Evolutionary conservation across 2,329 filamentous ascomycete genomes (phyloP), one percentile per base, ranked within the genome.

Genomic region (Proliferodiscus dingleyae): DNA sequence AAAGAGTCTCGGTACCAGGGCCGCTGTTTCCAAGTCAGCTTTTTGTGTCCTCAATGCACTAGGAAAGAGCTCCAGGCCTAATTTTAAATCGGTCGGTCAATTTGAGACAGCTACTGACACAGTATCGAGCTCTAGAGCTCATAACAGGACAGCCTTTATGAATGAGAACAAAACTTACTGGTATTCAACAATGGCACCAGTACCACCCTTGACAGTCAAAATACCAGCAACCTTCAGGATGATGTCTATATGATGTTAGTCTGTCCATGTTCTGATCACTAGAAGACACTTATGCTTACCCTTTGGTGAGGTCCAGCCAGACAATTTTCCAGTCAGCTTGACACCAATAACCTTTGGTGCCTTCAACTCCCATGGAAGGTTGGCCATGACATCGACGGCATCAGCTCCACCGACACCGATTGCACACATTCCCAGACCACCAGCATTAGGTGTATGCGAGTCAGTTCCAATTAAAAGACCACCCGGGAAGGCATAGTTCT

Each of bases 401-500:
- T 97, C 93, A 65, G 91, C 93, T 80, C 93, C 91, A 73, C 93
- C 91, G 54, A 96, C 91, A 83, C 91, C 91, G 65, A 97, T 95
- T 50, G 89, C 87, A 63, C 80, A 82, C 85, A 94, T 95, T 68
- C 89, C 90, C 48, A 97, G 84, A 80, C 91, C 91, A 77, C 91
- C 91, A 64, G 81, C 91, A 68, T 98, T 98, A 64, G 91, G 91
- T 49, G 93, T 97, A 77, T 98, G 93, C 47, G 89, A 95, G 70
- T 97, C 91, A 60, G 91, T 97, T 69, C 93, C 93, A 66, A 97
- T 97, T 66, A 98, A 82, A 49, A 98, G 81, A 80, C 85, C 91
- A 80, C 93, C 93, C 56, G 93, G 93, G 85, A 97, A 97, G 68
- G 90, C 90, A 70, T 97, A 97, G 80, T 97, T 97, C 77, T 98